phyloP scores from a whole-genome alignment of 805 yeast species.

The Saturnispora halmiae region DNA sequence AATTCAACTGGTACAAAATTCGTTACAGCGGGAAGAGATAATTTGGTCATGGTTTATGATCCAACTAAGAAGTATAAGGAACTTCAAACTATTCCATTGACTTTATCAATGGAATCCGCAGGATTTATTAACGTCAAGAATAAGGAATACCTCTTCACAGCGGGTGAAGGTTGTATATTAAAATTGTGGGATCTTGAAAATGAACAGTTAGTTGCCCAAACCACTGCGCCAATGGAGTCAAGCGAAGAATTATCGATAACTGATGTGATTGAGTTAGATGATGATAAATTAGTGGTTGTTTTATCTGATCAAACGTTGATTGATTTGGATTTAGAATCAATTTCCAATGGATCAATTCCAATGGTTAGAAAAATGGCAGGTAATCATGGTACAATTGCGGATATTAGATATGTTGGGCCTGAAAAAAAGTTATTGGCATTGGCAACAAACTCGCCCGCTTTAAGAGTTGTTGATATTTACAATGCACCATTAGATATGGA shows the following conservation, averaged over 20 bases:
- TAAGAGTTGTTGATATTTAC: slow-evolving; percentile 63
- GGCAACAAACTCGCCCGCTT: slow-evolving; percentile 89
- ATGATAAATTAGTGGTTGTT: slow-evolving; percentile 40
- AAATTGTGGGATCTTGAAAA: slow-evolving; percentile 51
- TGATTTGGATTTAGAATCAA: slow-evolving; percentile 21
- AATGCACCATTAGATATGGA: slow-evolving; percentile 50
- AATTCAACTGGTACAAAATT: slow-evolving; percentile 42
- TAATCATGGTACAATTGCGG: slow-evolving; percentile 93
- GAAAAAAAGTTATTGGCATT: slow-evolving; percentile 51
- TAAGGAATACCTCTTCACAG: slow-evolving; percentile 46
- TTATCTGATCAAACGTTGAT: slow-evolving; percentile 77
- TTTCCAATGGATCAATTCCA: slow-evolving; percentile 31
- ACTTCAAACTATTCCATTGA: slow-evolving; percentile 58
- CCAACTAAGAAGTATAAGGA: slow-evolving; percentile 41
- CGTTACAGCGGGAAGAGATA: slow-evolving; percentile 85
- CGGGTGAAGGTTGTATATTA: slow-evolving; percentile 68
- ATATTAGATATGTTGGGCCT: slow-evolving; percentile 71
- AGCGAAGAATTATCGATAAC: slow-evolving; percentile 66
- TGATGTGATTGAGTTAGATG: slow-evolving; percentile 35
- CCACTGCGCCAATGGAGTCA: slow-evolving; percentile 42
- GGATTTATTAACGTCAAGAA: slow-evolving; percentile 41
- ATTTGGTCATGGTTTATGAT: slow-evolving; percentile 54
- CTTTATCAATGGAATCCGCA: slow-evolving; percentile 63
- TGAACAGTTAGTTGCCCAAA: slow-evolving; percentile 39
- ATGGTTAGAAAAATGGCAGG: slow-evolving; percentile 63